A percentile compares a stretch with the other conserved stretches of the same genome.
phyloP scores from a whole-genome alignment of 139 green algal genomes.

The Micractinium conductrix region DNA sequence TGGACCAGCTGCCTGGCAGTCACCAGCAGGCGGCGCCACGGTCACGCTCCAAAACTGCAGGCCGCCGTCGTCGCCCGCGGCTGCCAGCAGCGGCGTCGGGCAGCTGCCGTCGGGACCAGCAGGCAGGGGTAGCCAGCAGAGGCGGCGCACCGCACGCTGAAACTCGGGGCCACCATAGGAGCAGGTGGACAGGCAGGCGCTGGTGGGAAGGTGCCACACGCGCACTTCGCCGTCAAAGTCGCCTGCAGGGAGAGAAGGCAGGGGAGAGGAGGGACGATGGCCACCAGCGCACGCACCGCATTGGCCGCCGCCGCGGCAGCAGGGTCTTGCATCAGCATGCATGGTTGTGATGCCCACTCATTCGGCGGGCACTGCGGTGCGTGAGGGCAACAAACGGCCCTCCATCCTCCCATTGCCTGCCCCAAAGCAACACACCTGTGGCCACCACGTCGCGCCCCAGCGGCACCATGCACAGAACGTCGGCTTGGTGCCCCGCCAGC shows the following conservation, averaged over 20 bases:
- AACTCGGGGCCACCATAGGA: slow-evolving; percentile 7
- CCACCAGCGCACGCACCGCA: no score
- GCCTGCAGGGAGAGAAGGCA: slow-evolving; percentile 42
- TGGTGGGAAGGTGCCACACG: slow-evolving; percentile 25
- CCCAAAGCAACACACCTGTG: slow-evolving; percentile 67
- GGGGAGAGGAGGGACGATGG: neutral
- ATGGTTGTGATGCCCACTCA: neutral
- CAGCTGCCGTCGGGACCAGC: neutral
- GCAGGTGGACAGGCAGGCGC: slow-evolving; percentile 6
- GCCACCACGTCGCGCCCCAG: slow-evolving; percentile 58
- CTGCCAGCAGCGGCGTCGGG: slow-evolving; percentile 58
- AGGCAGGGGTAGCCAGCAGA: slow-evolving; percentile 17
- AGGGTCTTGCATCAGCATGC: no score
- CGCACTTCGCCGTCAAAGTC: slow-evolving; percentile 74
- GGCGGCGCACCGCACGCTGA: slow-evolving; percentile 21
- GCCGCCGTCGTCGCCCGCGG: slow-evolving; percentile 65
- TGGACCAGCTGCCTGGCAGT: no score
- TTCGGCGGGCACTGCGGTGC: neutral
- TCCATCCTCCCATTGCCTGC: neutral
- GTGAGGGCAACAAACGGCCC: neutral
- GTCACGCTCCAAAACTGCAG: slow-evolving; percentile 73
- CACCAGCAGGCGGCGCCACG: no score
- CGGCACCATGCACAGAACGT: slow-evolving; percentile 20
- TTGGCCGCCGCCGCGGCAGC: no score
- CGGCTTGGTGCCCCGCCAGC: slow-evolving; percentile 63